Evolutionary conservation across 768 basidiomycete species (phyloP).

Genomic region (Suillus subluteus): DNA sequence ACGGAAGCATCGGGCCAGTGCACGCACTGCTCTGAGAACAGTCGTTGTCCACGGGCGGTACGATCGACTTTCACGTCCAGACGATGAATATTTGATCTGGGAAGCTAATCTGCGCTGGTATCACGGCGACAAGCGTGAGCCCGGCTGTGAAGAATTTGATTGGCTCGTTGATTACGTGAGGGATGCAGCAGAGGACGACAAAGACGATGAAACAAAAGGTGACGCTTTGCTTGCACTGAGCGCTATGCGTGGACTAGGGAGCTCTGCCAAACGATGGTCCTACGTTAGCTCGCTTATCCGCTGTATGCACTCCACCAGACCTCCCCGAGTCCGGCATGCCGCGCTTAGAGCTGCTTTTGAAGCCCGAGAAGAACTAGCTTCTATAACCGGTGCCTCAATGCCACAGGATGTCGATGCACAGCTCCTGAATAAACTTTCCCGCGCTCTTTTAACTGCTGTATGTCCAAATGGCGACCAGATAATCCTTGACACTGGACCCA

Average conservation of each 20-base stretch:
- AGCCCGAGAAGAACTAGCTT: not conserved
- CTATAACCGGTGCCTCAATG: not conserved
- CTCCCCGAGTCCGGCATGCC: not conserved
- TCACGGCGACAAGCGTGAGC: not conserved
- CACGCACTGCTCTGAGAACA: not conserved
- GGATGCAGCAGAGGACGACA: accelerated
- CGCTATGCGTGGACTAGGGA: not conserved
- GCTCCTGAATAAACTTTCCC: not conserved
- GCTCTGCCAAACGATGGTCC: not conserved
- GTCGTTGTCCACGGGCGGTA: not conserved
- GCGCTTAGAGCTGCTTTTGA: not conserved
- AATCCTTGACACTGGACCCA: not conserved
- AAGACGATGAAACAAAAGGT: not conserved
- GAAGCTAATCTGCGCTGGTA: not conserved
- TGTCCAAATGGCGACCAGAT: not conserved
- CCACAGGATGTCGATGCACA: not conserved
- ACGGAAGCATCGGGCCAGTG: not conserved
- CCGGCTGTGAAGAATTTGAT: not conserved
- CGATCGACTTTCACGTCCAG: not conserved
- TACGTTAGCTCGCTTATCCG: not conserved
- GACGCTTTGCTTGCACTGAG: not conserved
- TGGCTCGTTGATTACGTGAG: not conserved
- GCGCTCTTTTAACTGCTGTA: not conserved
- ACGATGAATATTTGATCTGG: not conserved
- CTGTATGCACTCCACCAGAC: not conserved